A percentile compares a stretch with the other conserved stretches of the same genome.
These are phyloP conservation scores for Scutellaria barbata DNA, from an alignment of 257 asterid species.

Conservation along the genomic window DNA sequence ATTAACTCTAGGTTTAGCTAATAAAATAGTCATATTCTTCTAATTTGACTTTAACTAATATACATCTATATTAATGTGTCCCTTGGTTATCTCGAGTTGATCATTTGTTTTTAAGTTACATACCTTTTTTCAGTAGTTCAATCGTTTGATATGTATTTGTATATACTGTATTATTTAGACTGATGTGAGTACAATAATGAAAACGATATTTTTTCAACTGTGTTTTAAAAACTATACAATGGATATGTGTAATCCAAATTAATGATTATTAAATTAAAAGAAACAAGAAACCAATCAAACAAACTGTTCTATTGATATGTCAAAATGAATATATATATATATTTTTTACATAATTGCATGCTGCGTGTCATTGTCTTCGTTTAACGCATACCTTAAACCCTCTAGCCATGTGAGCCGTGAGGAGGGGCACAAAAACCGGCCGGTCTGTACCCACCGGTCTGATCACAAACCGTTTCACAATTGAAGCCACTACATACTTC, in stretches of 20 bases:
- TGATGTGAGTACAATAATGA: neutral
- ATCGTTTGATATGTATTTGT: too few relatives aligned
- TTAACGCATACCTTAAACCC: slow-evolving; percentile 58
- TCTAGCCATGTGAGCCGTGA: slow-evolving; percentile 82
- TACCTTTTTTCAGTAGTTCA: too few relatives aligned
- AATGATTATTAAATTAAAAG: neutral
- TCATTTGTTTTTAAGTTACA: too few relatives aligned
- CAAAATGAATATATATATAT: neutral
- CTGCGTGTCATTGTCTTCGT: slow-evolving; percentile 33
- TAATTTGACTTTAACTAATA: slow-evolving; percentile 2
- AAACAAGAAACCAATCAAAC: neutral
- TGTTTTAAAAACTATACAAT: too few relatives aligned
- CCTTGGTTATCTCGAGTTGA: neutral
- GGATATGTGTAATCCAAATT: neutral
- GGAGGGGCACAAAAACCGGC: slow-evolving; percentile 68
- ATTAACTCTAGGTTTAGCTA: neutral
- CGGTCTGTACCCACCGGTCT: slow-evolving; percentile 42
- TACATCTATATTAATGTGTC: neutral
- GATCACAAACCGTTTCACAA: slow-evolving; percentile 52
- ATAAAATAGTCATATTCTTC: neutral
- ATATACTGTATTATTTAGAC: too few relatives aligned
- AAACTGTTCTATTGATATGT: neutral
- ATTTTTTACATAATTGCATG: too few relatives aligned
- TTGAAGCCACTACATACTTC: slow-evolving; percentile 61
- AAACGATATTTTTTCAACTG: neutral